A percentile compares a stretch with the other conserved stretches of the same genome.
These are phyloP conservation scores for Polysphondylium violaceum DNA, from an alignment of 78 protist genomes.

Conservation along the genomic window DNA sequence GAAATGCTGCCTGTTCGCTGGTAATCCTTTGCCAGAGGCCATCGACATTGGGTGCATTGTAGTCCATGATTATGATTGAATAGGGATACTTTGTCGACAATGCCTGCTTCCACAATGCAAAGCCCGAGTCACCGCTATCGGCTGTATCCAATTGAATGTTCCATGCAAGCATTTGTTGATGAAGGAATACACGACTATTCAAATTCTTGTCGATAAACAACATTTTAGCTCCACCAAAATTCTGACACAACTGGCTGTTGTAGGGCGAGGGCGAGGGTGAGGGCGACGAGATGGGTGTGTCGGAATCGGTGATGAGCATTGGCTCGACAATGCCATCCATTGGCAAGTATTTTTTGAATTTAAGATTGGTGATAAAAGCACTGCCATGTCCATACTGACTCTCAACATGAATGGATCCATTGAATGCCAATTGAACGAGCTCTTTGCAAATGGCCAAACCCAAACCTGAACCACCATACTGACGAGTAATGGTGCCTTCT, in stretches of 20 bases:
- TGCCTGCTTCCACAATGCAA: background rate
- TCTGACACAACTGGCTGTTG: background rate
- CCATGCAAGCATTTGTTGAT: conserved; percentile 17
- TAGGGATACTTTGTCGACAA: background rate
- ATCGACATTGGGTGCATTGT: conserved; percentile 21
- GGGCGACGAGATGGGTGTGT: background rate
- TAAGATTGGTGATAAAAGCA: conserved; percentile 6
- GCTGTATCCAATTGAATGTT: conserved; percentile 45
- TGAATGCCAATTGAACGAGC: conserved; percentile 33
- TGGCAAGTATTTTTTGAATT: conserved; percentile 30
- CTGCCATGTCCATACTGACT: conserved; percentile 61
- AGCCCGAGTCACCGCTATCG: conserved; percentile 21
- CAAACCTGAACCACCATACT: conserved; percentile 59
- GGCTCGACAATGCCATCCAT: conserved; percentile 14
- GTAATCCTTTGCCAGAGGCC: conserved; percentile 28
- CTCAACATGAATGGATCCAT: conserved; percentile 54
- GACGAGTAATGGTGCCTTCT: conserved; percentile 62
- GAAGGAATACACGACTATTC: conserved; percentile 19
- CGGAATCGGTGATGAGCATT: conserved; percentile 16
- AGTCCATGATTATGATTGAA: conserved; percentile 38
- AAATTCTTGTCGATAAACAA: conserved; percentile 38
- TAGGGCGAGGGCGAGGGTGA: background rate
- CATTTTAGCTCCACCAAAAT: conserved; percentile 20
- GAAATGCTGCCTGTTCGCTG: background rate
- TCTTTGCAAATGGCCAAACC: conserved; percentile 71